Evolutionary conservation across 23 red algal species (phyloP).

Genomic region (Gracilaria caudata): DNA sequence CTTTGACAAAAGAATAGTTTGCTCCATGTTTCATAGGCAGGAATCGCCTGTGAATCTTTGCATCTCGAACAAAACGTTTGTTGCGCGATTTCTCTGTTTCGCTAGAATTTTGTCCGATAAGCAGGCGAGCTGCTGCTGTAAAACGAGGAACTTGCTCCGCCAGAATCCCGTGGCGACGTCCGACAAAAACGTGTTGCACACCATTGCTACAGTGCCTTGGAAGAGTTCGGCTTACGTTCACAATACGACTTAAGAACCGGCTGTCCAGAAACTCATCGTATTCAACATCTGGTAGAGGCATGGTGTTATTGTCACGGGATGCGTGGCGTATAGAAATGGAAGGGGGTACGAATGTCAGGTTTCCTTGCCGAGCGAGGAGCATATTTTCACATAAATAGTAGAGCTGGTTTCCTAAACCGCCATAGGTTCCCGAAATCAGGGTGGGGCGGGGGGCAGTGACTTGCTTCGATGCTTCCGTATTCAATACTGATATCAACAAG

Average conservation of each 20-base stretch:
- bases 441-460: not conserved
- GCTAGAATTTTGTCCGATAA: not conserved
- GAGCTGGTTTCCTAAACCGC: conserved; percentile 60
- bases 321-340: not conserved
- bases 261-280: conserved; percentile 23
- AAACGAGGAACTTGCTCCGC: not conserved
- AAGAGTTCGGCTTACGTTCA: conserved; percentile 22
- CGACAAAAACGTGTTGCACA: conserved; percentile 27
- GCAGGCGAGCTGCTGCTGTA: conserved; percentile 9
- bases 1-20: conserved; percentile 23
- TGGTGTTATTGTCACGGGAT: not conserved
- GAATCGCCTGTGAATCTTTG: conserved; percentile 15
- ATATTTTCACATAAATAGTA: conserved; percentile 43
- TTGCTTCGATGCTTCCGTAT: conserved; percentile 1
- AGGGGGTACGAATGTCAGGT: conserved; percentile 15
- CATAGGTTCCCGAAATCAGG: conserved; percentile 24
- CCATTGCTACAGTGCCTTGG: conserved; percentile 12
- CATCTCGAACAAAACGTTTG: not conserved
- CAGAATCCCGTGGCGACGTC: conserved; percentile 14
- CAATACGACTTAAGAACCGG: not conserved
- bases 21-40: conserved; percentile 15
- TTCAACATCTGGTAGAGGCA: not conserved
- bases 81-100: not conserved
- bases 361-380: conserved; percentile 37
- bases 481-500: not conserved